Base-by-base conservation (phyloP, 495 filamentous ascomycete species). In the Thermothielavioides terrestris region DNA sequence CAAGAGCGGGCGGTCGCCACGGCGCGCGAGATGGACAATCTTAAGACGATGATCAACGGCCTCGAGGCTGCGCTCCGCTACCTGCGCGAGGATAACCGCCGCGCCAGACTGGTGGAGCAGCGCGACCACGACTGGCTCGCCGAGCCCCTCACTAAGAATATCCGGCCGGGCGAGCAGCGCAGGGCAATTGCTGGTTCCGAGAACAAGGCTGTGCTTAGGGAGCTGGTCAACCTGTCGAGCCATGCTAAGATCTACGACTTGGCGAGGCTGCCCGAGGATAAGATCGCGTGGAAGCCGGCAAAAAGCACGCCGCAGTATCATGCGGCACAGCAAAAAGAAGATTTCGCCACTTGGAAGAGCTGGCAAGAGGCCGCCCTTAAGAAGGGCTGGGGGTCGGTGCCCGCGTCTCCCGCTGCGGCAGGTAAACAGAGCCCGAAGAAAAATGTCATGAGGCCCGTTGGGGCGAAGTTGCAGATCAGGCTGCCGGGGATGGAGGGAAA, bases 51-150 rank as follows among this genome's bases (percentile, higher is more conserved):
- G 48, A 88, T 94, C 35, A 60, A 70, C 18, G 76, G 70, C 47
- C 76, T 95, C 7, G 81, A 89, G 64, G 77, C 83, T 2, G 82
- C 88, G 0, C 80, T 96, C 14, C 80, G 83, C 38, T 91, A 82
- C 67, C 69, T 94, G 20, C 78, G 86, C 21, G 83, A 88, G 48
- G 88, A 92, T 46, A 88, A 81, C 60, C 70, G 78, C n/a, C 78
- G 84, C 23, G 72, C 80, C 3, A 77, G 81, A 25, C 61, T 82
- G 20, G 73, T 75, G 20, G 80, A 87, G 56, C 76, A 83, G 12
- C 72, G 77, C 27, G 71, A 70, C 14, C 65, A 78, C 40, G 78
- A 81, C 53, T 83, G 80, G 70, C 77, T 91, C 6, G 75, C 83
- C 17, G 77, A 82, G 47, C 85, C 87, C 6, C 71, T 89, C 31